Evolutionary conservation across 208 protist species (phyloP), one percentile per base, ranked within the genome.

Genomic region (Kentomonas sorsogonicus): DNA sequence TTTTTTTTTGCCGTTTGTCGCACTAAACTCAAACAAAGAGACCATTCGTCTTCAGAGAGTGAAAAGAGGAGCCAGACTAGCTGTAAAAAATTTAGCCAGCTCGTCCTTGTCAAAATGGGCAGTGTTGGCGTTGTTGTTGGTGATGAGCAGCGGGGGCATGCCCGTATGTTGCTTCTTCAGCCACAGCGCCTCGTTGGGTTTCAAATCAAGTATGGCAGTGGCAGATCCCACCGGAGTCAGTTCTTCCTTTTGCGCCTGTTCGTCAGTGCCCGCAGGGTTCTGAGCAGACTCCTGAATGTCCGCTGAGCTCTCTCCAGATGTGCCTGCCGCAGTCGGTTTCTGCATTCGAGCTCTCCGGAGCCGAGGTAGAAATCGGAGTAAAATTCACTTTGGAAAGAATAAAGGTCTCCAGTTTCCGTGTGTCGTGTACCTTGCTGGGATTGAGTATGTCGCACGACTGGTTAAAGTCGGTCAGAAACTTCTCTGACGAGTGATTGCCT

Each of bases 371-470:
- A n/a, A n/a, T n/a, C n/a, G n/a, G 33, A 11, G 5, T 36, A 50
- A 93, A 93, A 7, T 29, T 1, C 6, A 89, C 53, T 9, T 78
- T 76, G 18, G 72, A 67, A 1, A 93, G 57, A 4, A 93, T 22
- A 71, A 90, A 93, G 0, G 82, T 85, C 40, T 86, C 68, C 31
- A 93, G 31, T 43, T 83, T 83, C 30, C 66, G 70, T 0, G 63
- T 56, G 58, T 90, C 79, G 0, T 33, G 2, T 0, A 63, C 58
- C 15, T 60, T 50, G 5, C n/a, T 56, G 15, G 70, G 63, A 34
- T 80, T 54, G 0, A 85, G 57, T 41, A 92, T 68, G 9, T 65
- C 60, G 64, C 81, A 87, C 25, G 68, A 16, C 29, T 71, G 36
- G 30, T 72, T 52, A 18, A 90, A 20, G 11, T 68, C 70, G 1